These are phyloP conservation scores for Hypoxylon intermedium DNA, from an alignment of 495 filamentous ascomycete genomes.

Conservation along the genomic window DNA sequence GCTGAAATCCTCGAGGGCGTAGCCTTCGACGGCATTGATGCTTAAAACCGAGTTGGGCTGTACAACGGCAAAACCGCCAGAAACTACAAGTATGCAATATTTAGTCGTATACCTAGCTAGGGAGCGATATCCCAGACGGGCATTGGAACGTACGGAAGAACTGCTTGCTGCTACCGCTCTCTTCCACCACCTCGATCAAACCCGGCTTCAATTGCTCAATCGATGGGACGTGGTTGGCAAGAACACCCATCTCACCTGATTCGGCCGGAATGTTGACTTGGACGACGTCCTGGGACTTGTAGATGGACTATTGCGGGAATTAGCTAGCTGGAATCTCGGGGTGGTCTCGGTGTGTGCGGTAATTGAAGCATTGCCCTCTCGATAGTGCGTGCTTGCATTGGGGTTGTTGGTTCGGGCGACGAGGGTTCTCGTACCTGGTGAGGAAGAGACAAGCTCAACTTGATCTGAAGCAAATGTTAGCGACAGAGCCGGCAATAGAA, in stretches of 20 bases:
- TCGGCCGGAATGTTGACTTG: conserved; percentile 99
- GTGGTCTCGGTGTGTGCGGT: conserved; percentile 13
- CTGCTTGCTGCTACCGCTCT: conserved; percentile 88
- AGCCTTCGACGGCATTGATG: conserved; percentile 98
- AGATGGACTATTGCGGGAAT: conserved; percentile 62
- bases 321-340: conserved; percentile 41
- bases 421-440: conserved; percentile 79
- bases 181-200: conserved; percentile 93
- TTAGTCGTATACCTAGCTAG: conserved; percentile 19
- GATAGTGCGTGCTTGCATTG: not conserved
- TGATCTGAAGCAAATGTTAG: conserved; percentile 72
- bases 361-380: conserved; percentile 1
- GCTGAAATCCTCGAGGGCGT: conserved; percentile 93
- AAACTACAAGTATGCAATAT: conserved; percentile 64
- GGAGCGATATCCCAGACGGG: conserved; percentile 6
- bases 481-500: not conserved
- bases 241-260: conserved; percentile 98
- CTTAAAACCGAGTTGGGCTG: conserved; percentile 93
- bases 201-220: conserved; percentile 99
- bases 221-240: conserved; percentile 97
- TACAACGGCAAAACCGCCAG: conserved; percentile 95
- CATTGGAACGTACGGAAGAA: conserved; percentile 82
- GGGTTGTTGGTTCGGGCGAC: not conserved
- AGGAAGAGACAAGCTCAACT: conserved; percentile 94
- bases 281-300: conserved; percentile 72